phyloP scores from a whole-genome alignment of 2,329 filamentous ascomycete genomes.

The Elsinoe ampelina region DNA sequence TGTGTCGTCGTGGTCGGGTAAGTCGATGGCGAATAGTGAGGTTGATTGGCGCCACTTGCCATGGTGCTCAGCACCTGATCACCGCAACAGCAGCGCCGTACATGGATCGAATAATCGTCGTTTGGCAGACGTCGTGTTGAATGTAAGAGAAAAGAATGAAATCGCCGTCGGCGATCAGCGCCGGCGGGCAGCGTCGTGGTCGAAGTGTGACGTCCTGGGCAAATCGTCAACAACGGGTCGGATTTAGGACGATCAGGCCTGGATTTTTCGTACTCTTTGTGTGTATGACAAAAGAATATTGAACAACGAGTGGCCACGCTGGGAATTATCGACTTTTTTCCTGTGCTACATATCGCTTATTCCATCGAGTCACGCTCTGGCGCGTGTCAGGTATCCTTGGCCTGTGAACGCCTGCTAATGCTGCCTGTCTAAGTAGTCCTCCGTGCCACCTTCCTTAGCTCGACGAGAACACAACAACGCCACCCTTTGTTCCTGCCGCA shows the following conservation, averaged over 20 bases:
- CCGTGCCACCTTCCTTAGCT: not conserved
- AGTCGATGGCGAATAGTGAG: not conserved
- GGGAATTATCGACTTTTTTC: not conserved
- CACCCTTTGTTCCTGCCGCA: slow-evolving; percentile 64
- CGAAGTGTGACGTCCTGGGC: slow-evolving; percentile 8
- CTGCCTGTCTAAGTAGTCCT: slow-evolving; percentile 4
- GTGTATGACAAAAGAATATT: slow-evolving; percentile 1
- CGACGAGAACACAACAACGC: slow-evolving; percentile 58
- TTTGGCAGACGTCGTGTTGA: not conserved
- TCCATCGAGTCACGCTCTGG: not conserved
- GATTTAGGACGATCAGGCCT: not conserved
- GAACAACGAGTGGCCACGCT: not conserved
- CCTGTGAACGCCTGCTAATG: slow-evolving; percentile 11
- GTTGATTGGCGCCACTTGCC: slow-evolving; percentile 4
- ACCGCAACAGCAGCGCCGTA: not conserved
- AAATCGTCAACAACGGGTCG: slow-evolving; percentile 11
- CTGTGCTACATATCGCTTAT: not conserved
- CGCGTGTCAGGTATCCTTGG: not conserved
- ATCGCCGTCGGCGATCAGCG: slow-evolving; percentile 2
- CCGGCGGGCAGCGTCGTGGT: not conserved
- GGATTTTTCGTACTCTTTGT: slow-evolving; percentile 1
- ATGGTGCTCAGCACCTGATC: slow-evolving; percentile 11
- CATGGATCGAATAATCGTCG: not conserved
- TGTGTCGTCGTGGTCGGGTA: not conserved
- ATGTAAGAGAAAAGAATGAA: not conserved